Evolutionary conservation across 176 grass and related monocot genomes (phyloP).

Genomic region (Dactylis glomerata): DNA sequence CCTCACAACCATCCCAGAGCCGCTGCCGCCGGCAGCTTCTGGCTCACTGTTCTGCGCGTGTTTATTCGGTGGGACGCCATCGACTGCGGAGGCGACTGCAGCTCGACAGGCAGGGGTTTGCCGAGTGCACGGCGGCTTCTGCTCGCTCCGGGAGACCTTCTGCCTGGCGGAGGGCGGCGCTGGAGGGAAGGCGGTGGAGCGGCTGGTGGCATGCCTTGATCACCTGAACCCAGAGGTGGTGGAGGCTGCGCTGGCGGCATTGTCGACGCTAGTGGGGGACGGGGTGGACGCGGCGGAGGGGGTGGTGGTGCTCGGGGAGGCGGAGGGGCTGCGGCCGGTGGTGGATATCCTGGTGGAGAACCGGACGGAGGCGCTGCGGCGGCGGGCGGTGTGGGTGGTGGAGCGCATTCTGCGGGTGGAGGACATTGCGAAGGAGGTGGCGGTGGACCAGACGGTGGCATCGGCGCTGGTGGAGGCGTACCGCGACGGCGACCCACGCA

Average conservation of each 20-base stretch:
- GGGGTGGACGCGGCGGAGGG: conserved; percentile 49
- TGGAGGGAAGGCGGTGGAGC: conserved; percentile 51
- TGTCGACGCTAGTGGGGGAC: conserved; percentile 67
- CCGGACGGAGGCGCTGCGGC: conserved; percentile 43
- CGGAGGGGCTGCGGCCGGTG: conserved; percentile 54
- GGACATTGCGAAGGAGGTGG: conserved; percentile 67
- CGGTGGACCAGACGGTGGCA: conserved; percentile 52
- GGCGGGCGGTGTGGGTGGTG: conserved; percentile 68
- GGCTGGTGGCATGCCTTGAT: conserved; percentile 77
- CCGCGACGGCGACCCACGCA: conserved; percentile 57
- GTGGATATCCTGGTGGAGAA: conserved; percentile 67
- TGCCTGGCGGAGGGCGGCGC: conserved; percentile 50
- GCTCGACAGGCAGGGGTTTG: conserved; percentile 37
- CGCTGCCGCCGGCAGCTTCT: not conserved
- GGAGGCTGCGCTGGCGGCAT: conserved; percentile 65
- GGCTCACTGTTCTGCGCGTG: conserved; percentile 18
- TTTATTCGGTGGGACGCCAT: not conserved
- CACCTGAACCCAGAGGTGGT: conserved; percentile 61
- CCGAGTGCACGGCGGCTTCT: conserved; percentile 68
- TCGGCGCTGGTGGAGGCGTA: conserved; percentile 78
- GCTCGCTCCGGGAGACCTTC: conserved; percentile 66
- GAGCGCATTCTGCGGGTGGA: conserved; percentile 77
- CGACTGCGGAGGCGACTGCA: not conserved
- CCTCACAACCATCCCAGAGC: conserved; percentile 40
- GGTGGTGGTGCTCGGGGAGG: conserved; percentile 57